Evolutionary conservation across 495 filamentous ascomycete species (phyloP), one percentile per base, ranked within the genome.

Genomic region (Bryoglossum gracile): DNA sequence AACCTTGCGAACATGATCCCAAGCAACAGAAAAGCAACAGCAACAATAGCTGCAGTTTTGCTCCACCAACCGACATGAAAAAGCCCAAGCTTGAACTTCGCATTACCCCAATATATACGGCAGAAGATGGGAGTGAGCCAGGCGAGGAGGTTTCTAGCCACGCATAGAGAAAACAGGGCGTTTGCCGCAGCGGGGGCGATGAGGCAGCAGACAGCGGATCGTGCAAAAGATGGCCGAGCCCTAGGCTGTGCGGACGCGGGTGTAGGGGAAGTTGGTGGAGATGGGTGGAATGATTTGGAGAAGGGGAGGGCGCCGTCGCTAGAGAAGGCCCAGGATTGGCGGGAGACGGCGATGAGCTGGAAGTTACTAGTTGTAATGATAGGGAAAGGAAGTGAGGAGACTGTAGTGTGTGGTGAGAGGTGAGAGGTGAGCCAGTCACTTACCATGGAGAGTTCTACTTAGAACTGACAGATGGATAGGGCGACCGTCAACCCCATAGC

Each of bases 51-150:
- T 25, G 55, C 51, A 0, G 59, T 55, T 64, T 77, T 33, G 58
- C 76, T 47, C 66, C 76, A 42, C 57, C 75, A 74, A 46, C 64
- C 71, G 24, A 61, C 77, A 43, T 51, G 59, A 43, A 53, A 50
- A 8, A 78, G 74, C 0, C 81, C 81, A 0, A 80, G 79, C n/a
- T 70, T 70, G 54, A 86, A 86, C 43, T 75, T 76, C 18, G 64
- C 46, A 45, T 75, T 57, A 5, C 80, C 81, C 80, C 80, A 86
- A 9, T 82, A 59, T 0, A 84, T 63, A 8, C 82, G 76, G 38
- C 71, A 71, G 34, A 83, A 64, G 48, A 86, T 83, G 1, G 82
- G 81, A 1, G 67, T 71, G n/a, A 72, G 64, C 78, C 78, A 86
- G 2, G 68, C 48, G 61, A 77, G 48, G 61, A 71, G 33, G 58